These are phyloP conservation scores for Ustilago crameri DNA, from an alignment of 1,284 basidiomycete genomes.

Conservation along the genomic window DNA sequence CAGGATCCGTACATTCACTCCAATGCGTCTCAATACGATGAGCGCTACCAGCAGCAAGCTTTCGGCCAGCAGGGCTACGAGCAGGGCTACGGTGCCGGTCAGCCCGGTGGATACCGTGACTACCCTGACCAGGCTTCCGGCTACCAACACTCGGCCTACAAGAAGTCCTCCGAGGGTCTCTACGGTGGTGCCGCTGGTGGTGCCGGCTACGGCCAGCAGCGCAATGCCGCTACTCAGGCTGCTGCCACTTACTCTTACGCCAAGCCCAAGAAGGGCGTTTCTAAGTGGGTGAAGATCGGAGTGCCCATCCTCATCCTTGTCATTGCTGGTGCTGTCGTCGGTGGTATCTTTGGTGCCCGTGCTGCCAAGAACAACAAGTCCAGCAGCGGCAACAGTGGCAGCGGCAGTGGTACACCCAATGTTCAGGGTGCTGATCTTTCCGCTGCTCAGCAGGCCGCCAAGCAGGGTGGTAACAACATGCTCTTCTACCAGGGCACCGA, in stretches of 20 bases:
- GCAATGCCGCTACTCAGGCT: constrained; percentile 39
- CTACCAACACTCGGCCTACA: constrained; percentile 44
- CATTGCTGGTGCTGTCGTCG: constrained; percentile 75
- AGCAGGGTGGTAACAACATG: constrained; percentile 76
- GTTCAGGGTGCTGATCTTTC: constrained; percentile 57
- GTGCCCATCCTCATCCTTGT: constrained; percentile 67
- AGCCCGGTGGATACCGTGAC: constrained; percentile 42
- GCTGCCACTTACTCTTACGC: constrained; percentile 62
- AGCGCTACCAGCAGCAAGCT: constrained; percentile 60
- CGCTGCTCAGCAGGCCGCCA: constrained; percentile 75
- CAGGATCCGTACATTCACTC: constrained; percentile 62
- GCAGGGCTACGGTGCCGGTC: constrained; percentile 20
- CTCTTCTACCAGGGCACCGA: constrained; percentile 75
- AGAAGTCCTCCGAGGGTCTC: constrained; percentile 38
- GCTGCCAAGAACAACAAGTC: constrained; percentile 69
- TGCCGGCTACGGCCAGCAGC: constrained; percentile 22
- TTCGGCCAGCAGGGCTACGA: constrained; percentile 35
- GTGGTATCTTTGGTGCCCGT: constrained; percentile 78
- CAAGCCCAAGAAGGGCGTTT: constrained; percentile 55
- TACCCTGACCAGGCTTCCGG: constrained; percentile 45
- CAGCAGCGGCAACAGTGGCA: constrained; percentile 60
- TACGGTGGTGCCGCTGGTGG: constrained; percentile 26
- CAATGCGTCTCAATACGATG: constrained; percentile 64
- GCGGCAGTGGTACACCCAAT: constrained; percentile 34
- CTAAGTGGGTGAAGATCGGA: constrained; percentile 62